Percentiles rank a stretch among this genome's conserved stretches.
Evolutionary conservation across 75 land plant species (phyloP).

Genomic region (Picea sitchensis): DNA sequence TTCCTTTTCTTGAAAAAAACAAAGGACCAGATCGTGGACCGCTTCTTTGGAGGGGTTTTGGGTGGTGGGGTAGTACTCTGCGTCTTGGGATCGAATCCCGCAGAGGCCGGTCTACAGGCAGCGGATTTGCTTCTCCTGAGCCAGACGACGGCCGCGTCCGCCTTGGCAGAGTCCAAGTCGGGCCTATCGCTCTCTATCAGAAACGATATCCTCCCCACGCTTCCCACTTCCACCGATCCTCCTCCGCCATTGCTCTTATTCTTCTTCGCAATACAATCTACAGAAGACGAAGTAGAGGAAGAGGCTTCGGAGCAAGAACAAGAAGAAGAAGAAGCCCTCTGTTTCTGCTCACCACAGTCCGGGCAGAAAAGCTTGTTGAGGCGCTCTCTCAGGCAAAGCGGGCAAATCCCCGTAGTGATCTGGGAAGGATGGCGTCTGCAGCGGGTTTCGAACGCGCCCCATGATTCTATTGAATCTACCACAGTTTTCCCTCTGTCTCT

Average conservation of each 20-base stretch:
- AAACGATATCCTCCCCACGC: constrained; percentile 46
- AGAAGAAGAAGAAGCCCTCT: constrained; percentile 20
- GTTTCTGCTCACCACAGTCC: constrained; percentile 54
- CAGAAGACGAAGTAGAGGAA: constrained; percentile 33
- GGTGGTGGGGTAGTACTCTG: neutral
- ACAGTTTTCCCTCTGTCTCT: too few species aligned
- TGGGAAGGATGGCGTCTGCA: neutral
- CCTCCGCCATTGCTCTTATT: neutral
- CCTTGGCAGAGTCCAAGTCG: constrained; percentile 7
- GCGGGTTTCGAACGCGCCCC: neutral
- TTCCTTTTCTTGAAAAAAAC: neutral
- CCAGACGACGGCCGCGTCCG: neutral
- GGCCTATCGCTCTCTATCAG: constrained; percentile 41
- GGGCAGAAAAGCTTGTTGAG: constrained; percentile 41
- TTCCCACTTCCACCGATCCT: constrained; percentile 34
- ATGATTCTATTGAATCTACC: too few species aligned
- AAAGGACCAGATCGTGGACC: neutral
- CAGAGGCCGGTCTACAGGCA: neutral
- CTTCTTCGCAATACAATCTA: neutral
- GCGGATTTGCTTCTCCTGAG: constrained; percentile 6
- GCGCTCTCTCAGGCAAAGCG: constrained; percentile 41
- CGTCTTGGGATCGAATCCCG: constrained; percentile 4
- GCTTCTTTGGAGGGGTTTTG: neutral
- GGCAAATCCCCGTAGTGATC: constrained; percentile 29
- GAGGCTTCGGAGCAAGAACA: constrained; percentile 48